Conservation (phyloP, 2,329 filamentous ascomycete genomes). For the Penicillium sp. region DNA sequence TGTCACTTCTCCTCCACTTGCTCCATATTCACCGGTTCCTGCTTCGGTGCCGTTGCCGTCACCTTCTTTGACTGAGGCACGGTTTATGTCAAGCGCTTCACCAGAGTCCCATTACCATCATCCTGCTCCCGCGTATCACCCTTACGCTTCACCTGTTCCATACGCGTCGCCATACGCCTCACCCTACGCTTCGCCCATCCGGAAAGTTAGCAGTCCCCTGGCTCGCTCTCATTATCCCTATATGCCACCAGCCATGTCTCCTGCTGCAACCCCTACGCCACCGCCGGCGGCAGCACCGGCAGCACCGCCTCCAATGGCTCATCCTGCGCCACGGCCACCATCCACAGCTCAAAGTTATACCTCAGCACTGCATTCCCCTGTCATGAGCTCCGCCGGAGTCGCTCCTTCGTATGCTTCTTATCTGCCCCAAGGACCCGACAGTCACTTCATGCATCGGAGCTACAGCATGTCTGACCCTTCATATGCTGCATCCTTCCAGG, state of each 20-base stretch:
- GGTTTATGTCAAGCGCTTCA: conserved; percentile 26
- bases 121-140: conserved; percentile 16
- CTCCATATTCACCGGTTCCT: conserved; percentile 22
- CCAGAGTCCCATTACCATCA: conserved; percentile 23
- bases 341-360: conserved; percentile 27
- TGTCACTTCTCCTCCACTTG: conserved; percentile 24
- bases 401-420: conserved; percentile 32
- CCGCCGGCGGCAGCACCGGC: conserved; percentile 11
- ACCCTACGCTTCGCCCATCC: conserved; percentile 25
- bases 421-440: conserved; percentile 27
- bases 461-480: conserved; percentile 28
- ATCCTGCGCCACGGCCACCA: conserved; percentile 19
- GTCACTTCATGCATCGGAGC: conserved; percentile 28
- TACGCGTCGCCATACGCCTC: conserved; percentile 2
- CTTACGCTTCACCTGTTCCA: conserved; percentile 14
- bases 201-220: conserved; percentile 36
- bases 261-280: conserved; percentile 28
- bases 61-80: conserved; percentile 30
- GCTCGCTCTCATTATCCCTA: conserved; percentile 33
- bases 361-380: conserved; percentile 34
- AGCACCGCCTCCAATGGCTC: conserved; percentile 2
- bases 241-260: conserved; percentile 35
- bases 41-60: conserved; percentile 29
- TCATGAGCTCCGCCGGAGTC: conserved; percentile 33
- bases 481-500: conserved; percentile 31